Base-by-base conservation (phyloP, 805 yeast species). In the Myxozyma neglecta region DNA sequence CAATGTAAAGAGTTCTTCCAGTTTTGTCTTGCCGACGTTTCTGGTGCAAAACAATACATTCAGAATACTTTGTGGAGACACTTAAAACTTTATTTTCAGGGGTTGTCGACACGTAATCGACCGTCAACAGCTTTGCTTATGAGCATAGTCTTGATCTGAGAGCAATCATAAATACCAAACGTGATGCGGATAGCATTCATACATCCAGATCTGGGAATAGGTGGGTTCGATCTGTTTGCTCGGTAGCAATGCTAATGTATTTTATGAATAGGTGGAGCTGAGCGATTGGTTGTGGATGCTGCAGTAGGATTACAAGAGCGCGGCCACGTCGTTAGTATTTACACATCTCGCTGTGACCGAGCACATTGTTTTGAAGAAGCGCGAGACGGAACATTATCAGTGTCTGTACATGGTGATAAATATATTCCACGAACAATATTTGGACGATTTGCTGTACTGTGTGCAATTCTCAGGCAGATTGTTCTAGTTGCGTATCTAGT, bases 141-240 rank as follows among this genome's bases (percentile, higher is more conserved):
- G 50, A 14, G 50, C 36, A 20, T 29, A 11, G 20, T n/a, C 8
- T 24, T 24, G 29, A 24, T 24, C 29, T 24, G 29, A 24, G 29
- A 24, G 29, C 29, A 24, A 24, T 24, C 2, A 24, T 24, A 24
- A 5, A 24, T 24, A 24, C 29, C 29, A 24, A 5, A 24, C 29
- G 37, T 43, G 35, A 76, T 83, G 80, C 84, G 79, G 62, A 81
- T 93, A 40, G 97, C 97, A 1, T 89, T 94, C 69, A 76, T 94
- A 4, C 99, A 94, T 72, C 99, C 99, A 0, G 99, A 94, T 75
- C 77, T 94, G 57, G 99, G 99, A 0, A 93, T 93, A 60, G 99
- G 91, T 67, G 62, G 24, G 74, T 53, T 43, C 5, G 9, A 24
- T n/a, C 8, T 5, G 6, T 29, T 34, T 13, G 10, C 20, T 35